Base-by-base conservation (phyloP, 2,329 filamentous ascomycete species). In the Sporothrix variecibatus region DNA sequence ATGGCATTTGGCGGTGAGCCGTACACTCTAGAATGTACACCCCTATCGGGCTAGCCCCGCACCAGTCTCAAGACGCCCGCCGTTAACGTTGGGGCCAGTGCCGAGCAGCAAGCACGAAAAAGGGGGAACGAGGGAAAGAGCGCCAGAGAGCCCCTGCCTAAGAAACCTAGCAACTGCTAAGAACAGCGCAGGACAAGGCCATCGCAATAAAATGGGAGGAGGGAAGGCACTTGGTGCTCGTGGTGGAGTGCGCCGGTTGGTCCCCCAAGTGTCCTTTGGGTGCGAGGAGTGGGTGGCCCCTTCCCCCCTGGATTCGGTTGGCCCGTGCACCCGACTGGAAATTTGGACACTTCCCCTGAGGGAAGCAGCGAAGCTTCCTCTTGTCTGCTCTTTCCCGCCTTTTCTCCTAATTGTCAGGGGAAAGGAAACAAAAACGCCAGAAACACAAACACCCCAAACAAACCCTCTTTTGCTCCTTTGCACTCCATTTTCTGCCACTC, bases 261-360 rank as follows among this genome's bases (percentile, higher is more conserved):
- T 49, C 43, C 43, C 43, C 43, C 43, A 49, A 49, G 43, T 49
- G 43, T 49, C 15, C 43, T 49, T 49, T 49, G 43, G 43, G 43
- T 49, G 43, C 43, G 15, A 20, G 15, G 15, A 20, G 43, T 31
- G 68, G 72, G 75, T 76, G 74, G 76, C 74, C 75, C 76, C 71
- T 73, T 73, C 71, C 75, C 76, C 76, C 75, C 73, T 75, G 74
- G 72, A 73, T 74, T 51, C 56, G 9, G 40, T 62, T 78, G 78
- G 77, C 76, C 77, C 78, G 77, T 78, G 77, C 77, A 75, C 72
- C 7, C 17, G 73, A 67, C 74, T 78, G 76, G 77, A 78, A 78
- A 78, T 78, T 78, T 78, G 76, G 75, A 75, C 74, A 75, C 74
- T 75, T 74, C 74, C 75, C 74, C 73, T 74, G 69, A 74, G 76